These are phyloP conservation scores for Lichtheimia corymbifera DNA, from an alignment of 371 early-diverging fungal genomes.

Conservation along the genomic window DNA sequence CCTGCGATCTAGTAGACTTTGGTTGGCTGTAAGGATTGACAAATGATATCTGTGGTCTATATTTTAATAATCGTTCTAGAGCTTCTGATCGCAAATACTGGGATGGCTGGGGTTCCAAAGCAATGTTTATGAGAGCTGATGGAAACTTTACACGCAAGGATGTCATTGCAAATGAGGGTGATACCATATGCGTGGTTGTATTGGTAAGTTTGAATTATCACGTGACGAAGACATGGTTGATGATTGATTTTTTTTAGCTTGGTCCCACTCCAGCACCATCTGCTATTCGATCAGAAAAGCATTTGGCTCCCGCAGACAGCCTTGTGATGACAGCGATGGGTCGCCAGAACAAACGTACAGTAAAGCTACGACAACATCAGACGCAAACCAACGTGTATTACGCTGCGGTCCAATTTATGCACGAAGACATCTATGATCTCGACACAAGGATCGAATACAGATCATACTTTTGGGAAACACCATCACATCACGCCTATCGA, in stretches of 20 bases:
- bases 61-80: constrained; percentile 15
- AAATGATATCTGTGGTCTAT: not conserved
- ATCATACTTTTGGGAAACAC: constrained; percentile 46
- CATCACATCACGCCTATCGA: constrained; percentile 34
- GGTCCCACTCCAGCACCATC: constrained; percentile 39
- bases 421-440: constrained; percentile 33
- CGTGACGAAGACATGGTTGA: not conserved
- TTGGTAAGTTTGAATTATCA: constrained; percentile 24
- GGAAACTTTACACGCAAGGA: constrained; percentile 36
- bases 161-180: constrained; percentile 28
- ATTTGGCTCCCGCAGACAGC: constrained; percentile 39
- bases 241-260: constrained; percentile 22
- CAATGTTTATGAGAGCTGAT: constrained; percentile 37
- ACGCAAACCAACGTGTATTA: constrained; percentile 35
- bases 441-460: constrained; percentile 33
- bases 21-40: constrained; percentile 29
- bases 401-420: constrained; percentile 32
- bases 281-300: constrained; percentile 29
- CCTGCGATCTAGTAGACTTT: constrained; percentile 31
- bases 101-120: constrained; percentile 41
- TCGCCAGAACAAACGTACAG: constrained; percentile 18
- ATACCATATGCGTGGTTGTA: constrained; percentile 36
- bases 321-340: constrained; percentile 37
- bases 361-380: constrained; percentile 34
- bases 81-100: constrained; percentile 38